Percentiles rank a stretch among this genome's conserved stretches.
Evolutionary conservation across 495 filamentous ascomycete species (phyloP).

Genomic region (Penicillium riverlandense): DNA sequence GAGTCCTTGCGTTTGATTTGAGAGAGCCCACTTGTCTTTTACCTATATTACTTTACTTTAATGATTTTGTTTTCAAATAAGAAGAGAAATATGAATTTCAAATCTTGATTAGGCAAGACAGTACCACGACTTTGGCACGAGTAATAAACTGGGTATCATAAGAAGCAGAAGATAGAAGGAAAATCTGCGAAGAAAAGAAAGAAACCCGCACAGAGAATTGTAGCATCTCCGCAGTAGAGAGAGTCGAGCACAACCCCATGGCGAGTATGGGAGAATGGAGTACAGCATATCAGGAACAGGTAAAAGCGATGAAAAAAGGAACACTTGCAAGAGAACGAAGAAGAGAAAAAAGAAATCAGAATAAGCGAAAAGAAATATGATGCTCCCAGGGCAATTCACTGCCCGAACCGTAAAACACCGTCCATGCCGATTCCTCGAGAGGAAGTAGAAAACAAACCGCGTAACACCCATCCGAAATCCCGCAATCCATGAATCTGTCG

Average conservation of each 20-base stretch:
- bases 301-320: background rate
- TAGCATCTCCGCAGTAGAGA: background rate
- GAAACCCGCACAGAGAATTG: background rate
- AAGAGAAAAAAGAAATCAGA: constrained; percentile 1
- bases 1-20: background rate
- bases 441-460: constrained; percentile 2
- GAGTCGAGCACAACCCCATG: background rate
- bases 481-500: no score
- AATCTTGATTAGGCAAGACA: constrained; percentile 1
- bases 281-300: background rate
- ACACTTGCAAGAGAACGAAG: constrained; percentile 1
- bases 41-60: no score
- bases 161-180: constrained; percentile 6
- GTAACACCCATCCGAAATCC: no score
- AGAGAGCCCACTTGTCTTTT: background rate
- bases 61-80: background rate
- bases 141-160: constrained; percentile 31
- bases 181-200: constrained; percentile 2
- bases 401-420: background rate
- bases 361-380: constrained; percentile 4
- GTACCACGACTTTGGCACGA: background rate
- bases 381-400: background rate
- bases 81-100: background rate
- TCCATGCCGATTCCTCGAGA: background rate
- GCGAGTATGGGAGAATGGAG: constrained; percentile 1